A percentile compares a stretch with the other conserved stretches of the same genome.
Conservation (phyloP, 2,329 filamentous ascomycete genomes). For the Exophiala lecanii-corni region DNA sequence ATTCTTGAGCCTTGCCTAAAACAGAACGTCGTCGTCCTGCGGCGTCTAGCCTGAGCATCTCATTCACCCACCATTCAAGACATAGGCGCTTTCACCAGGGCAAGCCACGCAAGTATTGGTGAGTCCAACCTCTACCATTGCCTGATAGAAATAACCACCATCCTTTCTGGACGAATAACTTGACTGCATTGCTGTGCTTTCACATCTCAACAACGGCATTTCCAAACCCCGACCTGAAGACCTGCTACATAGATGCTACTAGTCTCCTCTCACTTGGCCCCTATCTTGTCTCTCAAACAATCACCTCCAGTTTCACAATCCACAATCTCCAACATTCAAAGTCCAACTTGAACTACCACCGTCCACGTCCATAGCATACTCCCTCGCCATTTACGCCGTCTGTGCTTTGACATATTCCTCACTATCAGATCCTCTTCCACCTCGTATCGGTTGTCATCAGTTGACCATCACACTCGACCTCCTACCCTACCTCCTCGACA, state of each 20-base stretch:
- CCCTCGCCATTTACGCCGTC: too few species aligned
- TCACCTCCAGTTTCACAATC: constrained; percentile 12
- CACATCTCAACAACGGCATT: constrained; percentile 7
- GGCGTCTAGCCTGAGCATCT: background rate
- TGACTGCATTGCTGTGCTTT: constrained; percentile 6
- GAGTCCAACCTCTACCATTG: constrained; percentile 4
- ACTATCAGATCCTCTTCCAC: too few species aligned
- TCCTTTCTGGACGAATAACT: background rate
- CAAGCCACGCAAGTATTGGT: constrained; percentile 16
- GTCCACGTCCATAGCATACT: constrained; percentile 9
- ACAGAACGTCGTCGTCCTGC: background rate
- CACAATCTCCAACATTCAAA: constrained; percentile 3
- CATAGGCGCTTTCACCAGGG: constrained; percentile 22
- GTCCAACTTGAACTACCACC: background rate
- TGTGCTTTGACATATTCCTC: too few species aligned
- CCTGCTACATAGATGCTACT: background rate
- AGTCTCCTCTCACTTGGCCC: constrained; percentile 3
- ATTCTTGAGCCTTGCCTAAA: background rate
- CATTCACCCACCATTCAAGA: background rate
- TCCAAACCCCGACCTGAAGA: constrained; percentile 8
- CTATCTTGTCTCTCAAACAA: constrained; percentile 11
- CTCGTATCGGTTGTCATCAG: too few species aligned
- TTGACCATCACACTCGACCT: too few species aligned
- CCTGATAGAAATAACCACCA: constrained; percentile 15
- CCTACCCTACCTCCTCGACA: too few species aligned